Conservation (phyloP, 1,284 basidiomycete species). For the Boletellus sp. region DNA sequence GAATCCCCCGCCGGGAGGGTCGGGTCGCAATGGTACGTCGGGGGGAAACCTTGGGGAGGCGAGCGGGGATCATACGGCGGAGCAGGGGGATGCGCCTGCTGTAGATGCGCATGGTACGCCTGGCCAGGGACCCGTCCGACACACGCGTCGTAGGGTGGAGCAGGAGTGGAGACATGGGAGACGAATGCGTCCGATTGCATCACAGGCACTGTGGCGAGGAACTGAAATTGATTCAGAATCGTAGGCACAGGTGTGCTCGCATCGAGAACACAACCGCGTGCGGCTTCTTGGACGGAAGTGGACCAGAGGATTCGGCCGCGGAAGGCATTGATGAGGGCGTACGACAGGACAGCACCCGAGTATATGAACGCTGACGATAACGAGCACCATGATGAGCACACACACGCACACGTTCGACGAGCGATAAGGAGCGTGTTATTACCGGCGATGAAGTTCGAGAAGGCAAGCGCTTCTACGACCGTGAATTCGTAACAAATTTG, state of each 20-base stretch:
- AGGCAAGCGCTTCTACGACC: constrained; percentile 18
- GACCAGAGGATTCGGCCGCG: constrained; percentile 22
- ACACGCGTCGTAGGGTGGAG: constrained; percentile 8
- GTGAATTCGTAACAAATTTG: constrained; percentile 17
- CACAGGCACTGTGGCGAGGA: not conserved
- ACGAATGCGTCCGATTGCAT: constrained; percentile 6
- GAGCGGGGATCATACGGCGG: no score
- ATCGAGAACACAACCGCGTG: not conserved
- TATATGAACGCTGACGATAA: constrained; percentile 23
- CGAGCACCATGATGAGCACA: not conserved
- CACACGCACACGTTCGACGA: not conserved
- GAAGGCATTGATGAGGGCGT: constrained; percentile 21
- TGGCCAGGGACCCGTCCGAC: constrained; percentile 1
- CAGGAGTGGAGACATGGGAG: not conserved
- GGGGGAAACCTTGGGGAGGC: no score
- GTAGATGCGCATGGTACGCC: no score
- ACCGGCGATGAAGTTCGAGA: constrained; percentile 26
- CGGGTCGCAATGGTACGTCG: no score
- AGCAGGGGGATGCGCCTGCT: not conserved
- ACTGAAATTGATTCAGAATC: constrained; percentile 12
- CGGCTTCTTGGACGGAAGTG: constrained; percentile 21
- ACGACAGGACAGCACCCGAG: constrained; percentile 18
- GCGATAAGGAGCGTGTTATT: not conserved
- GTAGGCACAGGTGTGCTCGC: constrained; percentile 2
- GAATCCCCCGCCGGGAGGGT: no score